Base-by-base conservation (phyloP, 1,284 basidiomycete genomes). In the Melanopsichium pennsylvanicum region DNA sequence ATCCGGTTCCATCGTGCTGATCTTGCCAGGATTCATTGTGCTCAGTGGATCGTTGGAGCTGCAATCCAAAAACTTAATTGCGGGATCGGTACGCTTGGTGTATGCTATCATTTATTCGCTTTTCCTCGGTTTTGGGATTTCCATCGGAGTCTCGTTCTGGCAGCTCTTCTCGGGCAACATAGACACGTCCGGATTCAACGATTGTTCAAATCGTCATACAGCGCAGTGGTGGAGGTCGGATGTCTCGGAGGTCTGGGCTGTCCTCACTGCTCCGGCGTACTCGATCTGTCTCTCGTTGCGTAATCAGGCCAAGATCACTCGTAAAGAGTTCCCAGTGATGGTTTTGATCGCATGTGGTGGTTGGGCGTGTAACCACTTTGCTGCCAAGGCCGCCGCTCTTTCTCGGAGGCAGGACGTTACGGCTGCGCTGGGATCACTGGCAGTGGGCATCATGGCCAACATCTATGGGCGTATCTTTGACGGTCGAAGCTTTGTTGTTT, bases 1-100 rank as follows among this genome's bases (percentile, higher is more conserved):
- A 0, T 91, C 90, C 4, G 87, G 87, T 15, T 89, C 91, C 4
- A 88, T 94, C 57, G 92, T 94, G 4, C 85, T 93, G 45, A 95
- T 95, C 72, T 85, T 95, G 5, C 93, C 91, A 12, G 82, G 82
- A 13, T 82, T 82, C 88, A 88, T 78, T 74, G 86, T 83, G 12
- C 40, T 77, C 48, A 51, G 76, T 85, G 85, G 91, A 88, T 38
- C 89, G 19, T 87, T 95, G 40, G 93, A 95, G 81, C 84, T 94
- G 27, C 82, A 83, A 61, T 69, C 73, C 16, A 81, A 81, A 56
- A 80, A 72, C 46, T 39, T 81, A 33, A 77, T 81, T 16, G 70
- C 79, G 1, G 79, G 79, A 6, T 89, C 90, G 18, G 92, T 94
- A 32, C 86, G 91, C 33, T 84, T 94, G 18, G 90, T 90, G 58